A percentile compares a stretch with the other conserved stretches of the same genome.
These are phyloP conservation scores for Scytalidium lignicola DNA, from an alignment of 2,329 filamentous ascomycete species.

Conservation along the genomic window DNA sequence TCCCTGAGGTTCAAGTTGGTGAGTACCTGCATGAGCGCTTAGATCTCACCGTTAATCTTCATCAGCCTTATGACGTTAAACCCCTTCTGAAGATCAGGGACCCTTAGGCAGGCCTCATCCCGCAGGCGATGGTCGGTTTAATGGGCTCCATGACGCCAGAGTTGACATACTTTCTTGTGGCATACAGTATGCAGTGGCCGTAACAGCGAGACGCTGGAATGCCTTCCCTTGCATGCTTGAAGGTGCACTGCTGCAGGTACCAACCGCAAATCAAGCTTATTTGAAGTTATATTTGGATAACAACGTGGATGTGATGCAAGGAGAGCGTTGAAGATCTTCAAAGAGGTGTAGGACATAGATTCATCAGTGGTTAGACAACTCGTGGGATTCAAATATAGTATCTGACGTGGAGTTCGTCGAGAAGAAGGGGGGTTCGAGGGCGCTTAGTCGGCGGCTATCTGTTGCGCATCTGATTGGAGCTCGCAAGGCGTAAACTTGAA, in stretches of 20 bases:
- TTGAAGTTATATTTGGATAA: neutral
- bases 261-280: neutral
- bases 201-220: constrained; percentile 20
- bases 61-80: constrained; percentile 18
- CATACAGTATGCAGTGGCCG: constrained; percentile 3
- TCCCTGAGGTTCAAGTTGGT: constrained; percentile 10
- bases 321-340: neutral
- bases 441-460: constrained; percentile 11
- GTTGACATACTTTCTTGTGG: constrained; percentile 9
- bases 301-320: neutral
- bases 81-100: constrained; percentile 5
- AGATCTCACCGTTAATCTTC: constrained; percentile 3
- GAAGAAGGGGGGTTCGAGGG: constrained; percentile 11
- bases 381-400: neutral
- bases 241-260: constrained; percentile 15
- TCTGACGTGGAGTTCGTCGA: constrained; percentile 12
- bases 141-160: neutral
- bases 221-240: constrained; percentile 10
- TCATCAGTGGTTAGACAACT: neutral
- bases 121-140: neutral
- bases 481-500: neutral
- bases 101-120: constrained; percentile 1
- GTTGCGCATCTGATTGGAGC: neutral
- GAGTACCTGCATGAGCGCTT: constrained; percentile 20
- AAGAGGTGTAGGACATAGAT: constrained; percentile 1